Conservation (phyloP, 352 stramenopile species). For the Albugo laibachii region DNA sequence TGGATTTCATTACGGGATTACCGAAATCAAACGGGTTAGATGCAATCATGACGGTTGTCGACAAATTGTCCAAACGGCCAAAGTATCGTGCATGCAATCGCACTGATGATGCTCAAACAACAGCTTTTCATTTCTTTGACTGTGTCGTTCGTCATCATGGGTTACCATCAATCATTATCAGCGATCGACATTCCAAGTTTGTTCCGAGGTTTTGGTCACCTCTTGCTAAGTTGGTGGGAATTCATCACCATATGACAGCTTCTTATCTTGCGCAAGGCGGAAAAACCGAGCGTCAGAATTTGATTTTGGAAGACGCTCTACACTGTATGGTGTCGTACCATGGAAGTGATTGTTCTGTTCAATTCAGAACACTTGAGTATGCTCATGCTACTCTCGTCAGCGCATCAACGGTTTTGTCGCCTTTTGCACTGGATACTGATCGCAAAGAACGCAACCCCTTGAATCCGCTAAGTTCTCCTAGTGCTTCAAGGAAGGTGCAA, state of each 20-base stretch:
- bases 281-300: slow-evolving; percentile 4
- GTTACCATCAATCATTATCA: slow-evolving; percentile 3
- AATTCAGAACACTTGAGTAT: slow-evolving; percentile 10
- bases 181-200: slow-evolving; percentile 6
- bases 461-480: neutral
- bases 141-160: neutral
- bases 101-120: neutral
- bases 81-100: neutral
- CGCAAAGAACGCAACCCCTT: neutral
- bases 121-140: neutral
- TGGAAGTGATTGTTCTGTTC: slow-evolving; percentile 5
- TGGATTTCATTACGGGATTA: neutral
- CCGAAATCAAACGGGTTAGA: neutral
- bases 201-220: slow-evolving; percentile 3
- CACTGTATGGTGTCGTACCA: slow-evolving; percentile 7
- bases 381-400: slow-evolving; percentile 8
- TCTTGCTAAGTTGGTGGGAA: slow-evolving; percentile 4
- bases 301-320: slow-evolving; percentile 5
- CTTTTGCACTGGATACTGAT: neutral
- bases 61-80: slow-evolving; percentile 1
- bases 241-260: slow-evolving; percentile 2
- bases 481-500: neutral
- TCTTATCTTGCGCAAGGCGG: slow-evolving; percentile 3
- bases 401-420: slow-evolving; percentile 4
- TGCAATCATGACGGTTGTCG: neutral